Evolutionary conservation across 164 flowering plant genomes (phyloP), one percentile per base, ranked within the genome.

Genomic region (Annona squamosa): DNA sequence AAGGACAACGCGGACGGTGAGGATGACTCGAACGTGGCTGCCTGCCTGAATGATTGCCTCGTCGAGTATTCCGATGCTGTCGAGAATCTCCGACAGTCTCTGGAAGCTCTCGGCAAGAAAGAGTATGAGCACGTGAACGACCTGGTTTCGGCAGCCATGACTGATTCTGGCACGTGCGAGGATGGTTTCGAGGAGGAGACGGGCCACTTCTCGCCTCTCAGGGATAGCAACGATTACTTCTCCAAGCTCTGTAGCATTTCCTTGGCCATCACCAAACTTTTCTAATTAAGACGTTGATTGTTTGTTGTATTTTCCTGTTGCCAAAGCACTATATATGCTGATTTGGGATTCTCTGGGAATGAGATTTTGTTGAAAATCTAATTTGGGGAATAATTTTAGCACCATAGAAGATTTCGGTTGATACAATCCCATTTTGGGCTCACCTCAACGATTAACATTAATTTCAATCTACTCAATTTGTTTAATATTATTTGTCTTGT

Each of bases 161-260:
- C 83, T 1, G 80, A 80, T 69, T 75, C 80, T 1, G 74, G 70
- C 42, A 59, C 78, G 16, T 80, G 83, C 44, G 78, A 78, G 67
- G 67, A 77, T 4, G 80, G 73, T 3, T 77, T 67, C 48, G 45
- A 13, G 18, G 82, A 80, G 3, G 17, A 13, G 70, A 43, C 57
- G 5, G 76, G 48, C 9, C 37, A 46, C 42, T 9, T 1, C 0
- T 73, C 77, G 13, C 78, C 78, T 4, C 48, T 77, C 18, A 78
- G 74, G 13, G 16, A 66, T 12, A 69, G 72, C 19, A 78, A 81
- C 62, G 57, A 68, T 3, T 48, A 68, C 9, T 77, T 77, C 56
- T 73, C 12, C 2, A 43, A 46, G 65, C 63, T 77, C 4, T 77
- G 79, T 44, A 77, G 79, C 65, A 77, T 72, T 75, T 72, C 71